phyloP scores from a whole-genome alignment of 2,329 filamentous ascomycete species.

The Aspergillus alliaceus region DNA sequence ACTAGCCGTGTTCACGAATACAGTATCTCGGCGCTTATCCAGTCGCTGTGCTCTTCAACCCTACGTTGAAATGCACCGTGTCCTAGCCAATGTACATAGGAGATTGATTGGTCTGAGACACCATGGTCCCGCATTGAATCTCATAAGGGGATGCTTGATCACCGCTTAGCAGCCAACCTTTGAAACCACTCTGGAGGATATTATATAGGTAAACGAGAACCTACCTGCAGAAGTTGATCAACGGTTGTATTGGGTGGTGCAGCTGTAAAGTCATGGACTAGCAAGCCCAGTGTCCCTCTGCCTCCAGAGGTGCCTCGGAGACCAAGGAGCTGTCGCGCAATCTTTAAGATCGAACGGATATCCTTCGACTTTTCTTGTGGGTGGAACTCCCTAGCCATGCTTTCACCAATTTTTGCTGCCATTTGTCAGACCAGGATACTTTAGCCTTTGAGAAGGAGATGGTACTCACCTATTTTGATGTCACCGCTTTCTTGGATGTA shows the following conservation, averaged over 20 bases:
- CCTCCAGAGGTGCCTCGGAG: neutral
- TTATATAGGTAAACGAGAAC: neutral
- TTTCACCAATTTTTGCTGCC: slow-evolving; percentile 10
- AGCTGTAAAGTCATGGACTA: slow-evolving; percentile 10
- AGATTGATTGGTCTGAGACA: slow-evolving; percentile 8
- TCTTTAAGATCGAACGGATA: slow-evolving; percentile 4
- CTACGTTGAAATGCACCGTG: neutral
- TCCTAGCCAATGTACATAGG: slow-evolving; percentile 3
- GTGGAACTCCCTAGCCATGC: neutral
- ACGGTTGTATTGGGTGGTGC: slow-evolving; percentile 1
- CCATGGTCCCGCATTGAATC: slow-evolving; percentile 5
- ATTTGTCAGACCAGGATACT: neutral
- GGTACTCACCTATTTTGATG: slow-evolving; percentile 7
- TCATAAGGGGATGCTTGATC: slow-evolving; percentile 9
- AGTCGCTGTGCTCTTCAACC: neutral
- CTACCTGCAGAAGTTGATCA: slow-evolving; percentile 12
- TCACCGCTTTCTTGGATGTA: slow-evolving; percentile 8
- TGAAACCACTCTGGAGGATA: neutral
- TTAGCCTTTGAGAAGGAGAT: neutral
- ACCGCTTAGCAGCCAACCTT: neutral
- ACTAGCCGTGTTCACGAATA: neutral
- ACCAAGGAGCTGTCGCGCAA: slow-evolving; percentile 5
- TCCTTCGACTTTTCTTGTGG: neutral
- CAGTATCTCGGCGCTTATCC: neutral
- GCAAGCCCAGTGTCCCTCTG: slow-evolving; percentile 8